Evolutionary conservation across 2,329 filamentous ascomycete species (phyloP), one percentile per base, ranked within the genome.

Genomic region (Aspergillus tubingensis): DNA sequence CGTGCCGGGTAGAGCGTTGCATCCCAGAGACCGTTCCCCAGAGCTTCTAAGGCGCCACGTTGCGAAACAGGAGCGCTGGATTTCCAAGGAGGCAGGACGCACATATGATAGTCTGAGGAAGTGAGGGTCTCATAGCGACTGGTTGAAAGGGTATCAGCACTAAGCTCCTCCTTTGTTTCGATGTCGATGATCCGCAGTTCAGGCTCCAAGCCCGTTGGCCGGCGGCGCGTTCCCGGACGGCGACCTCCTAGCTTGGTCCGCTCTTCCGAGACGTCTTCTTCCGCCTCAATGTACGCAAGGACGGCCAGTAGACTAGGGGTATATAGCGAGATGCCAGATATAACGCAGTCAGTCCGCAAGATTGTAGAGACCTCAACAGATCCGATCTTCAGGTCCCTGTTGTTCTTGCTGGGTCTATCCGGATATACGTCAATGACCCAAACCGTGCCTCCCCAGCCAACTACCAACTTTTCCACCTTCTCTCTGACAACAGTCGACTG

Each of bases 271-370:
- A 88, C 83, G 17, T 90, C 85, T 8, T 88, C 82, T 49, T 92
- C 90, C 39, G 88, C 86, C 62, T 88, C 88, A 70, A 92, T 88
- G 78, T 96, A 97, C 72, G 93, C 93, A 79, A 99, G 89, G 70
- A 98, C 90, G 70, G 96, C 86, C 76, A 99, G 84, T 68, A 96
- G 83, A 73, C 87, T 95, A 74, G 92, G 91, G 74, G 92, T 96
- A 87, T 97, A 98, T 78, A 99, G 84, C 66, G 94, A 96, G 77
- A 99, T 90, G 71, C 95, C 95, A 74, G 95, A 96, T 81, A 99
- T 92, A 76, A 96, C 92, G 82, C 95, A 98, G 80, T 99, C 95
- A 78, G 95, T 96, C 72, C 92, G 91, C 78, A 98, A 86, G 91
- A 94, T 93, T 77, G 96, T 96, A 63, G 92, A 87, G 73, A 98